Evolutionary conservation across 306 rosid genomes (phyloP).

Genomic region (Sicyos baderoa): DNA sequence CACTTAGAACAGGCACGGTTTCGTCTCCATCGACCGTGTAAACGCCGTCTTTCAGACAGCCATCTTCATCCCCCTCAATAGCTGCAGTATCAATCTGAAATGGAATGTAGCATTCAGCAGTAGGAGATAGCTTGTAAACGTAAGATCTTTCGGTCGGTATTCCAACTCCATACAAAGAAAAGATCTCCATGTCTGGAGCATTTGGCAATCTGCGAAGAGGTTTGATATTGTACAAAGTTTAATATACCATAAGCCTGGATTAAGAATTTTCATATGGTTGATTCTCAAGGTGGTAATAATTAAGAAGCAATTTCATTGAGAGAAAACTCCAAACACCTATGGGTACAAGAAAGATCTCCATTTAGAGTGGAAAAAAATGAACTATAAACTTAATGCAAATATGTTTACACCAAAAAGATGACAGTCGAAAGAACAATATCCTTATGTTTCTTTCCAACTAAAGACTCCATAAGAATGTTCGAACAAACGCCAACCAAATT

Average conservation of each 20-base stretch:
- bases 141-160: slow-evolving; percentile 79
- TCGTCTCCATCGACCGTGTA: slow-evolving; percentile 67
- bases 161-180: slow-evolving; percentile 79
- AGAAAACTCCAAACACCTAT: no score
- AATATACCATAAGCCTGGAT: not conserved
- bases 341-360: no score
- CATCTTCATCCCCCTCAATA: slow-evolving; percentile 40
- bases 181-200: slow-evolving; percentile 84
- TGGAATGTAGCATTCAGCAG: slow-evolving; percentile 68
- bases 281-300: no score
- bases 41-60: slow-evolving; percentile 62
- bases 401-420: no score
- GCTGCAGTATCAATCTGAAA: slow-evolving; percentile 61
- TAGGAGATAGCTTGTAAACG: slow-evolving; percentile 51
- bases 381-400: no score
- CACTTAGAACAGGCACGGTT: slow-evolving; percentile 74
- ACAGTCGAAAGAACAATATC: no score
- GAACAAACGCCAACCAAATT: no score
- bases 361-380: no score
- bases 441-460: no score
- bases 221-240: not conserved
- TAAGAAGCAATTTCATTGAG: no score
- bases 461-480: no score
- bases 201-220: slow-evolving; percentile 54
- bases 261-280: no score